A percentile compares a stretch with the other conserved stretches of the same genome.
phyloP scores from a whole-genome alignment of 345 rosid genomes.

The Psidium guajava region DNA sequence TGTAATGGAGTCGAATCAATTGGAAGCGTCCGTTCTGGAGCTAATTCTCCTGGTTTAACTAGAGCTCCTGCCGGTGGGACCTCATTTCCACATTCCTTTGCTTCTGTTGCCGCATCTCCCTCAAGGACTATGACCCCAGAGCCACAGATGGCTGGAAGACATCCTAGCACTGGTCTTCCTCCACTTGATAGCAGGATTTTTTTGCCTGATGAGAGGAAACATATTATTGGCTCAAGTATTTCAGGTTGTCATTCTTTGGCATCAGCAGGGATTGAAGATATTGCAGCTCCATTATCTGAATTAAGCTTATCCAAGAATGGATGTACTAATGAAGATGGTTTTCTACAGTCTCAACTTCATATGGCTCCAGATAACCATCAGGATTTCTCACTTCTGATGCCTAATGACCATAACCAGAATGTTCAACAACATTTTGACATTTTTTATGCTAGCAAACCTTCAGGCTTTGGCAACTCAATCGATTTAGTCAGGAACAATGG shows the following conservation, averaged over 20 bases:
- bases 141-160: constrained; percentile 40
- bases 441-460: constrained; percentile 29
- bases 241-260: constrained; percentile 34
- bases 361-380: constrained; percentile 22
- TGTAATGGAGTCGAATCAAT: constrained; percentile 28
- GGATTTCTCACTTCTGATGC: constrained; percentile 29
- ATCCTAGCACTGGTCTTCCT: constrained; percentile 47
- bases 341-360: constrained; percentile 31
- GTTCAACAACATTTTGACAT: constrained; percentile 33
- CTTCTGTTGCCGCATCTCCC: constrained; percentile 49
- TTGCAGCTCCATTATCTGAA: constrained; percentile 47
- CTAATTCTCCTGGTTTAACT: constrained; percentile 24
- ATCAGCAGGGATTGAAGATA: constrained; percentile 37
- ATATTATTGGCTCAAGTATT: constrained; percentile 20
- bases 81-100: constrained; percentile 23
- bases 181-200: constrained; percentile 52
- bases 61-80: constrained; percentile 23
- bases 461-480: constrained; percentile 29
- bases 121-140: constrained; percentile 73
- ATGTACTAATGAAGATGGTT: constrained; percentile 29
- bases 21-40: constrained; percentile 36
- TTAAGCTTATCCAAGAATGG: constrained; percentile 38
- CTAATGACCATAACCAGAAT: constrained; percentile 41
- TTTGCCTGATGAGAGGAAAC: constrained; percentile 40
- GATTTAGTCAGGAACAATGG: constrained; percentile 36